Evolutionary conservation across 805 yeast species (phyloP).

Genomic region (Candida piceae): DNA sequence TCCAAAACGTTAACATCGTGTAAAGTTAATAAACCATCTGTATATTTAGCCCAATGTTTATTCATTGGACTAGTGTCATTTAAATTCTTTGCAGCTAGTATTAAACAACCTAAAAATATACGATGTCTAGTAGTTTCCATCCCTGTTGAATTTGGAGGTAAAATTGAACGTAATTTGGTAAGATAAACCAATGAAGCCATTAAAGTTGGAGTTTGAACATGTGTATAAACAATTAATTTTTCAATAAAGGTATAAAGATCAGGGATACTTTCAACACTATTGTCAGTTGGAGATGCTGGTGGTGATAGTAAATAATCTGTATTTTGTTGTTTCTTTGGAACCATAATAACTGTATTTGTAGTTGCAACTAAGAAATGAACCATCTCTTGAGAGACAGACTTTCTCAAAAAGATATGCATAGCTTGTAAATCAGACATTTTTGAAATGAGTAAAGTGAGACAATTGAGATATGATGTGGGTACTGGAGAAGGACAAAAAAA

Average conservation of each 20-base stretch:
- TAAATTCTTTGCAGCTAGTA: conserved; percentile 85
- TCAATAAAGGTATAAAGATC: conserved; percentile 63
- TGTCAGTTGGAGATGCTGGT: conserved; percentile 34
- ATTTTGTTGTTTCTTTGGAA: conserved; percentile 30
- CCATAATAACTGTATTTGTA: conserved; percentile 51
- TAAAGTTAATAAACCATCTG: conserved; percentile 74
- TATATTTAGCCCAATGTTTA: conserved; percentile 93
- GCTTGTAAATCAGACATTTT: conserved; percentile 44
- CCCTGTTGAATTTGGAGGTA: conserved; percentile 87
- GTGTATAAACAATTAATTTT: conserved; percentile 68
- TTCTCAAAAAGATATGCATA: conserved; percentile 47
- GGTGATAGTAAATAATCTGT: conserved; percentile 26
- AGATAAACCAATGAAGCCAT: conserved; percentile 89
- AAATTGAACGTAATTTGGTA: conserved; percentile 64
- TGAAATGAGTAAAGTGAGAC: background rate
- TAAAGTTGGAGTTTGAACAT: conserved; percentile 90
- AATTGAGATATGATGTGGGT: background rate
- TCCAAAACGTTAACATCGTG: conserved; percentile 88
- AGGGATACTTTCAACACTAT: too few species aligned
- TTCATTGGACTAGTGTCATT: conserved; percentile 94
- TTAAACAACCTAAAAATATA: conserved; percentile 82
- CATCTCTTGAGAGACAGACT: conserved; percentile 55
- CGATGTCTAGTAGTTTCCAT: conserved; percentile 92
- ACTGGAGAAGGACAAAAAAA: background rate
- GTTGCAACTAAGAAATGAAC: conserved; percentile 52